phyloP scores from a whole-genome alignment of 129 eudicot genomes.

The Artemisia argyi region DNA sequence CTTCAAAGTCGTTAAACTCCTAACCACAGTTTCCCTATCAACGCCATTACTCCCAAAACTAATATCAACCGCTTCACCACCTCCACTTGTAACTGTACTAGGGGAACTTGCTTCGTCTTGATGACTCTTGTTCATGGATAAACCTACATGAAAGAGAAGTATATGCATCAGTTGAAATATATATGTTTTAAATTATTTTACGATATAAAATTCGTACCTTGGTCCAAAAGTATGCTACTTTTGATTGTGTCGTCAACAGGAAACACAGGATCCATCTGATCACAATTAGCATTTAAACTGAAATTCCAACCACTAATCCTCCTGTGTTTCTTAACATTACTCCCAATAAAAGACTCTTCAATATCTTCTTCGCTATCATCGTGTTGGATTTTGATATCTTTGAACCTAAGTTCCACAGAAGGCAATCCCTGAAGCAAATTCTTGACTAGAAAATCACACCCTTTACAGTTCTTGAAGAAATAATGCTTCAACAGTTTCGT shows the following conservation, averaged over 20 bases:
- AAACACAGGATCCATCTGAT: slow-evolving; percentile 55
- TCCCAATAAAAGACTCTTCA: slow-evolving; percentile 27
- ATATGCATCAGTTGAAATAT: background rate
- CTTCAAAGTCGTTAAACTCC: slow-evolving; percentile 45
- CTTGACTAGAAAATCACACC: slow-evolving; percentile 64
- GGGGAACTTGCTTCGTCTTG: slow-evolving; percentile 22
- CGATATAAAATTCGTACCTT: slow-evolving; percentile 5
- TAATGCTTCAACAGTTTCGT: slow-evolving; percentile 67
- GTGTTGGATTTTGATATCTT: slow-evolving; percentile 25
- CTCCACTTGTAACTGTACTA: background rate
- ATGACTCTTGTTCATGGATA: background rate
- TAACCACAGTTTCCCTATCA: slow-evolving; percentile 41
- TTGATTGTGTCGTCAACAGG: slow-evolving; percentile 31
- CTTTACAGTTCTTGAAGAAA: slow-evolving; percentile 63
- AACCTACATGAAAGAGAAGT: slow-evolving; percentile 10
- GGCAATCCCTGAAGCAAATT: slow-evolving; percentile 66
- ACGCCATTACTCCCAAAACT: slow-evolving; percentile 11
- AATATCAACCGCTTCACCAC: slow-evolving; percentile 16
- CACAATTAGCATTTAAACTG: slow-evolving; percentile 46
- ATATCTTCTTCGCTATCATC: slow-evolving; percentile 38
- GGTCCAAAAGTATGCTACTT: background rate
- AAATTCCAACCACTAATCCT: slow-evolving; percentile 91
- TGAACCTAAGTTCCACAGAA: slow-evolving; percentile 62
- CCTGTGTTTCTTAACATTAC: slow-evolving; percentile 43
- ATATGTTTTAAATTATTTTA: background rate